These are phyloP conservation scores for Metschnikowia matae DNA, from an alignment of 805 yeast species.

Conservation along the genomic window DNA sequence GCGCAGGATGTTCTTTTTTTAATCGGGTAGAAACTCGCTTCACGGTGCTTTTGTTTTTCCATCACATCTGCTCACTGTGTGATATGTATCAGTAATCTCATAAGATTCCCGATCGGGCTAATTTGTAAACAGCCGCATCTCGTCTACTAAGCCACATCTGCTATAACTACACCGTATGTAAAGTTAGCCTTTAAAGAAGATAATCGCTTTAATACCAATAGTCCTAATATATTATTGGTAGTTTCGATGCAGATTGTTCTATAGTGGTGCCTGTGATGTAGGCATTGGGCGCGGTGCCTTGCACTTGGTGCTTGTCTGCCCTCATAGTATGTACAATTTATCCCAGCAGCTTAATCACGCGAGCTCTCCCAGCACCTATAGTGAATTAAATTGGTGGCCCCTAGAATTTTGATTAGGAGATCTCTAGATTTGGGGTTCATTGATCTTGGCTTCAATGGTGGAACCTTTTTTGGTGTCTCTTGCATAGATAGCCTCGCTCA, in stretches of 20 bases:
- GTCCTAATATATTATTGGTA: neutral
- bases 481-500: neutral
- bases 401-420: no score
- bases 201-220: no score
- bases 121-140: slow-evolving; percentile 2
- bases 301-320: neutral
- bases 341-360: no score
- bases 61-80: neutral
- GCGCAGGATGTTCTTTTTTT: neutral
- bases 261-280: neutral
- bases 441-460: no score
- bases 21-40: neutral
- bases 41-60: slow-evolving; percentile 1
- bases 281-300: neutral
- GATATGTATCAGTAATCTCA: slow-evolving; percentile 3
- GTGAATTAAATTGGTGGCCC: no score
- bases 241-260: neutral
- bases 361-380: no score
- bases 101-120: neutral
- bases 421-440: no score
- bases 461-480: neutral
- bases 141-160: no score
- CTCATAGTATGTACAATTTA: neutral
- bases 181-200: neutral
- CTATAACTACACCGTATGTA: neutral